Conservation (phyloP, 768 basidiomycete species). For the Russula griseocarnosa region DNA sequence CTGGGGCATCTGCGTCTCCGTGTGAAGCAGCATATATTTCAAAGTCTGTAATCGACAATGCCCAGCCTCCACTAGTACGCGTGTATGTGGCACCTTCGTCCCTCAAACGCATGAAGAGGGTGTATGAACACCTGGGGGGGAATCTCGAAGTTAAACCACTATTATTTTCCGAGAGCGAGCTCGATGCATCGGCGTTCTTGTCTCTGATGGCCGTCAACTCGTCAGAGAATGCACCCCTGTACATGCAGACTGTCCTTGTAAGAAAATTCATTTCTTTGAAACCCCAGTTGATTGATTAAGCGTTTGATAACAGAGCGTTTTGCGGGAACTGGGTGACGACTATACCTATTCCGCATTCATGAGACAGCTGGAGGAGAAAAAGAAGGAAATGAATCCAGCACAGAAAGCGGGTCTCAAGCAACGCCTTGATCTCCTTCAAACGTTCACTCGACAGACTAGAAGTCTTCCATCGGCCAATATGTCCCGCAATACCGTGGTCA, state of each 20-base stretch:
- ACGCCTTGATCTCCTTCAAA: constrained; percentile 55
- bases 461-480: constrained; percentile 9
- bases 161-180: constrained; percentile 52
- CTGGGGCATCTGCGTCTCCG: constrained; percentile 53
- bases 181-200: constrained; percentile 64
- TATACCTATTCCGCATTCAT: constrained; percentile 53
- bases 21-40: constrained; percentile 58
- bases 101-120: constrained; percentile 53
- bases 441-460: constrained; percentile 46
- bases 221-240: constrained; percentile 59
- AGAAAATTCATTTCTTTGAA: constrained; percentile 35
- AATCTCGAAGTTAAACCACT: constrained; percentile 53
- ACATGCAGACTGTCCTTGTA: constrained; percentile 66
- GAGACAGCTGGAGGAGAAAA: constrained; percentile 43
- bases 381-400: constrained; percentile 50
- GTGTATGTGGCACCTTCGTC: constrained; percentile 63
- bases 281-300: constrained; percentile 1
- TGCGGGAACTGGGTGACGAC: constrained; percentile 58
- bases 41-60: constrained; percentile 26
- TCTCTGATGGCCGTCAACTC: constrained; percentile 72
- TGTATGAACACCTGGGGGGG: constrained; percentile 44
- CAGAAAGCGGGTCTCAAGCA: constrained; percentile 59
- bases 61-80: constrained; percentile 36
- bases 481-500: constrained; percentile 5
- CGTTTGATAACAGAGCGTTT: constrained; percentile 44